Conservation (phyloP, 1,284 basidiomycete genomes). For the Golubevia pallescens region DNA sequence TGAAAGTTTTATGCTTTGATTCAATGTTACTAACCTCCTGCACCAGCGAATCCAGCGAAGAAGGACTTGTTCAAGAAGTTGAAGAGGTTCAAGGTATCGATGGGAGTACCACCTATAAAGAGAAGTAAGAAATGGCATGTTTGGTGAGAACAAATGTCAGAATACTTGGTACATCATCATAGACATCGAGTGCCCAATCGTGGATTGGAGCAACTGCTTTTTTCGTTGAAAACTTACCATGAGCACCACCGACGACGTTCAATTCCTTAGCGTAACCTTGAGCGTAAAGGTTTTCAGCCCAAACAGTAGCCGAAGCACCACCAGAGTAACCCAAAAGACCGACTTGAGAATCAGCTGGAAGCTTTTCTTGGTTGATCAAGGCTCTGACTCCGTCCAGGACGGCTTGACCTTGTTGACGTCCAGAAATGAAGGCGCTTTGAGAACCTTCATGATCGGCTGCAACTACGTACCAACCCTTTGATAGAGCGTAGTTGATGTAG, state of each 20-base stretch:
- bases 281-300: conserved; percentile 7
- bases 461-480: conserved; percentile 9
- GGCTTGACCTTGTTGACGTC: conserved; percentile 9
- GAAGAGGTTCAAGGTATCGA: conserved; percentile 1
- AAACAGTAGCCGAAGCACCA: conserved; percentile 16
- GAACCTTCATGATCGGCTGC: conserved; percentile 16
- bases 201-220: neutral
- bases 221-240: too few species aligned
- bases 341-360: neutral
- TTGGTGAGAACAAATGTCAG: too few species aligned
- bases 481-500: conserved; percentile 2
- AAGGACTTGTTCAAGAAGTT: neutral
- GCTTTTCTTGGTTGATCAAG: neutral
- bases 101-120: neutral
- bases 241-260: conserved; percentile 14
- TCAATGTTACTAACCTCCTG: neutral
- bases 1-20: conserved; percentile 1
- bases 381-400: conserved; percentile 10
- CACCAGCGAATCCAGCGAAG: neutral
- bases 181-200: neutral
- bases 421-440: conserved; percentile 12
- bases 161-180: too few species aligned
- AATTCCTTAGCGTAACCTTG: conserved; percentile 17
- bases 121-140: conserved; percentile 7
- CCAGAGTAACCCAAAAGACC: conserved; percentile 16